A percentile compares a stretch with the other conserved stretches of the same genome.
Evolutionary conservation across 1,284 basidiomycete species (phyloP).

Genomic region (Neolentinus lepideus): DNA sequence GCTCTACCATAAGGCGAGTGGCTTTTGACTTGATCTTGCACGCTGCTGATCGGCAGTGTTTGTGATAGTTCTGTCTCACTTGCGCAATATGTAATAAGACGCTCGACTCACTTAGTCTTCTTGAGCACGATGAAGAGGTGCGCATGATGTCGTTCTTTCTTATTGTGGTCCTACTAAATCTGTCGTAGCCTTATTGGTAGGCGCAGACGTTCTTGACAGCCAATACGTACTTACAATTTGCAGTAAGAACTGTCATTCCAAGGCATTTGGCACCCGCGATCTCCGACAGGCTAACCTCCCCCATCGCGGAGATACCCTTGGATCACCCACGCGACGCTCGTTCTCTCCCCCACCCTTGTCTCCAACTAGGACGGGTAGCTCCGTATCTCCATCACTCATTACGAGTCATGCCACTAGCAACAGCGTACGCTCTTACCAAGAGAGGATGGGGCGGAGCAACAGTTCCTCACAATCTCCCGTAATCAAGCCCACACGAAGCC

Average conservation of each 20-base stretch:
- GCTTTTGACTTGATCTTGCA: neutral
- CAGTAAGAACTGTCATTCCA: conserved; percentile 70
- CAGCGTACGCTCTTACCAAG: conserved; percentile 1
- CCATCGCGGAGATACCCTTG: conserved; percentile 27
- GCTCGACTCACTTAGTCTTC: conserved; percentile 62
- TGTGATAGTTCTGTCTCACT: conserved; percentile 55
- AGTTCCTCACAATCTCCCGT: conserved; percentile 15
- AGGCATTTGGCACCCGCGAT: conserved; percentile 65
- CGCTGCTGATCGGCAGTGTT: conserved; percentile 1
- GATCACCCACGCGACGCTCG: conserved; percentile 7
- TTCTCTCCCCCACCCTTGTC: conserved; percentile 15
- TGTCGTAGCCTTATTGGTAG: conserved; percentile 57
- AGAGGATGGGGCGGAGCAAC: conserved; percentile 7
- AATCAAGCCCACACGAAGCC: conserved; percentile 23
- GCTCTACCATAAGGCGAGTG: conserved; percentile 69
- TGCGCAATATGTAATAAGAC: conserved; percentile 68
- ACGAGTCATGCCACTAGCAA: conserved; percentile 10
- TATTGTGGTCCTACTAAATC: conserved; percentile 6
- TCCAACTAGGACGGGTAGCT: conserved; percentile 11
- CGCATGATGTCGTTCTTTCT: conserved; percentile 15
- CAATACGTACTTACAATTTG: conserved; percentile 7
- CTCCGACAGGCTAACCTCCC: conserved; percentile 70
- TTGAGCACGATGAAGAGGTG: conserved; percentile 73
- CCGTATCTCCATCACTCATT: conserved; percentile 15
- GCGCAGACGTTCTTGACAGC: conserved; percentile 9